Conservation (phyloP, 2,329 filamentous ascomycete genomes). For the Xylogone sp. region DNA sequence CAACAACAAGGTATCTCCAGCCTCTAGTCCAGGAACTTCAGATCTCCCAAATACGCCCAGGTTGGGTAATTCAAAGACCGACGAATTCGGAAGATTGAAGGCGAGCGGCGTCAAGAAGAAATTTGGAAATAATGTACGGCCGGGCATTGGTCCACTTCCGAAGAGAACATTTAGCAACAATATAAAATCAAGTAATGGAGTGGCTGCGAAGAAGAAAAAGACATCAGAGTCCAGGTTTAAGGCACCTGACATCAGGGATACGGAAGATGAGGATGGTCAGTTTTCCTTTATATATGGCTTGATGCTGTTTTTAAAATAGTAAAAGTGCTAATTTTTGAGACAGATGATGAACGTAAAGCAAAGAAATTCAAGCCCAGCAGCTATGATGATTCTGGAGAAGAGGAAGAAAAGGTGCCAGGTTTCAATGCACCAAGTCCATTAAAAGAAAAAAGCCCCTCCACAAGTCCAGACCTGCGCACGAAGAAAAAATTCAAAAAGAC, state of each 20-base stretch:
- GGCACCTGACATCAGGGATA: not conserved
- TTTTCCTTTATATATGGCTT: not conserved
- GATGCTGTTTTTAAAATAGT: not conserved
- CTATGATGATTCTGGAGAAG: not conserved
- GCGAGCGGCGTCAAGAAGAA: conserved; percentile 6
- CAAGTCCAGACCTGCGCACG: not conserved
- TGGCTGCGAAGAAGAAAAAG: not conserved
- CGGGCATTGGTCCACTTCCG: not conserved
- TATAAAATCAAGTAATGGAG: not conserved
- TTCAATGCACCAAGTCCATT: not conserved
- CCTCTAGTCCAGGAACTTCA: not conserved
- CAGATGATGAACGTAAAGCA: not conserved
- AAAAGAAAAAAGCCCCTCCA: not conserved
- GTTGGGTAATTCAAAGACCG: conserved; percentile 11
- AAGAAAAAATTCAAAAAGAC: not conserved
- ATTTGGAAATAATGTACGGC: not conserved
- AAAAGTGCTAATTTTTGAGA: not conserved
- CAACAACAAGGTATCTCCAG: not conserved
- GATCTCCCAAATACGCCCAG: not conserved
- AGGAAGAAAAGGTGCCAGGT: not conserved
- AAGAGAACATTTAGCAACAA: not conserved
- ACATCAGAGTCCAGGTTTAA: not conserved
- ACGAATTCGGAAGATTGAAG: conserved; percentile 12
- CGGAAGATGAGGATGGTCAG: not conserved
- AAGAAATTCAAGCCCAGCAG: not conserved